Evolutionary conservation across 495 filamentous ascomycete species (phyloP).

Genomic region (Glarea lozoyensis): DNA sequence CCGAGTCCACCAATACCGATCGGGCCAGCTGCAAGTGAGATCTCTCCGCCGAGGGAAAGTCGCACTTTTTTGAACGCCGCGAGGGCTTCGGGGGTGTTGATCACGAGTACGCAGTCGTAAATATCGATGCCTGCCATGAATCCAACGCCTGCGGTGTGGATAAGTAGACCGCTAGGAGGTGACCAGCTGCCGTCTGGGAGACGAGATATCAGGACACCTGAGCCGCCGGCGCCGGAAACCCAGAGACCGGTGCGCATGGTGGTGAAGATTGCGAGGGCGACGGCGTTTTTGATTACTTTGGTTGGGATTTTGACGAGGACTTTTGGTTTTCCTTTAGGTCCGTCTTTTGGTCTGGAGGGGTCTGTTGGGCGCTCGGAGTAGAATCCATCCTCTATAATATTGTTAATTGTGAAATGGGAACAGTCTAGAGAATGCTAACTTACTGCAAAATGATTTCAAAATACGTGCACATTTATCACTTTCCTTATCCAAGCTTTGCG

Average conservation of each 20-base stretch:
- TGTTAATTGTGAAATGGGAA: background rate
- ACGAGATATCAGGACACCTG: slow-evolving; percentile 62
- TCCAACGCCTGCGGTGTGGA: slow-evolving; percentile 67
- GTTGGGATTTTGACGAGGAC: slow-evolving; percentile 67
- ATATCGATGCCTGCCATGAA: slow-evolving; percentile 76
- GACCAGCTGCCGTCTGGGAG: slow-evolving; percentile 68
- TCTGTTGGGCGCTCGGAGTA: slow-evolving; percentile 19
- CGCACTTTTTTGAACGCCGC: slow-evolving; percentile 65
- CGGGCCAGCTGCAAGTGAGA: slow-evolving; percentile 67
- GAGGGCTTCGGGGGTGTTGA: slow-evolving; percentile 65
- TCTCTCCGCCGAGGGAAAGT: slow-evolving; percentile 64
- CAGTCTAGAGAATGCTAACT: slow-evolving; percentile 14
- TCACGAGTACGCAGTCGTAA: slow-evolving; percentile 77
- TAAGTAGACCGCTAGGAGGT: slow-evolving; percentile 63
- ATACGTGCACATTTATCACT: slow-evolving; percentile 77
- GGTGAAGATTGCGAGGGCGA: slow-evolving; percentile 76
- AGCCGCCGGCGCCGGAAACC: slow-evolving; percentile 67
- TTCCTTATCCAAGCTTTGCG: slow-evolving; percentile 67
- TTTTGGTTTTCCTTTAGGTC: slow-evolving; percentile 53
- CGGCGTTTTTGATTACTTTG: slow-evolving; percentile 62
- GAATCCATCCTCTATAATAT: slow-evolving; percentile 33
- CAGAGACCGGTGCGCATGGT: slow-evolving; percentile 75
- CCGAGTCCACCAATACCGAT: slow-evolving; percentile 61
- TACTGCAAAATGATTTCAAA: slow-evolving; percentile 67
- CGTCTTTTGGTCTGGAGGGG: slow-evolving; percentile 18